Conservation (phyloP, 495 filamentous ascomycete genomes). For the Penicillium tannophilum region DNA sequence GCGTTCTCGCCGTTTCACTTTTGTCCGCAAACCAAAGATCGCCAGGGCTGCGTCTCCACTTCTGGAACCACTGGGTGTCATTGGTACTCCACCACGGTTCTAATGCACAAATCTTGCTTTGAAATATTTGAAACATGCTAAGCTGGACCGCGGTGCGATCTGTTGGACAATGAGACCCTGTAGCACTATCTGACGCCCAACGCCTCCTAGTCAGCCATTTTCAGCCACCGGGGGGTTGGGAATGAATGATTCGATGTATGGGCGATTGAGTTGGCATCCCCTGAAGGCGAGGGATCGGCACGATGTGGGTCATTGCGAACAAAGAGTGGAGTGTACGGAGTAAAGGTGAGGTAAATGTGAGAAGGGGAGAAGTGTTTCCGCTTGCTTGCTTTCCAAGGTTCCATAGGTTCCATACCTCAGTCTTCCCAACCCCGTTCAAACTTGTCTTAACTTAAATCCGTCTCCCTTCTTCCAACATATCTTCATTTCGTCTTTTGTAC, state of each 20-base stretch:
- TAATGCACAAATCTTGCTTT: conserved; percentile 3
- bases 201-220: background rate
- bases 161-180: conserved; percentile 8
- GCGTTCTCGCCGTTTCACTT: conserved; percentile 3
- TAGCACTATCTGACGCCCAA: background rate
- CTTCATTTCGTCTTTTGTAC: background rate
- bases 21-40: conserved; percentile 4
- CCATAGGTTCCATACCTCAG: background rate
- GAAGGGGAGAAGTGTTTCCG: background rate
- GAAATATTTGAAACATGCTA: background rate
- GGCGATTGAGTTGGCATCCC: conserved; percentile 6
- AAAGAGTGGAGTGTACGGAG: background rate
- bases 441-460: conserved; percentile 1
- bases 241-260: background rate
- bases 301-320: background rate
- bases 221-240: conserved; percentile 3
- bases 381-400: background rate
- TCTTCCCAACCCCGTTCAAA: conserved; percentile 1
- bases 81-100: background rate
- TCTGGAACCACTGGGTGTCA: background rate
- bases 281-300: conserved; percentile 6
- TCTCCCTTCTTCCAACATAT: background rate
- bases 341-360: no score
- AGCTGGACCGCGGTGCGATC: background rate
- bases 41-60: background rate